phyloP scores from a whole-genome alignment of 305 asterid genomes.

The Fraxinus nigra region DNA sequence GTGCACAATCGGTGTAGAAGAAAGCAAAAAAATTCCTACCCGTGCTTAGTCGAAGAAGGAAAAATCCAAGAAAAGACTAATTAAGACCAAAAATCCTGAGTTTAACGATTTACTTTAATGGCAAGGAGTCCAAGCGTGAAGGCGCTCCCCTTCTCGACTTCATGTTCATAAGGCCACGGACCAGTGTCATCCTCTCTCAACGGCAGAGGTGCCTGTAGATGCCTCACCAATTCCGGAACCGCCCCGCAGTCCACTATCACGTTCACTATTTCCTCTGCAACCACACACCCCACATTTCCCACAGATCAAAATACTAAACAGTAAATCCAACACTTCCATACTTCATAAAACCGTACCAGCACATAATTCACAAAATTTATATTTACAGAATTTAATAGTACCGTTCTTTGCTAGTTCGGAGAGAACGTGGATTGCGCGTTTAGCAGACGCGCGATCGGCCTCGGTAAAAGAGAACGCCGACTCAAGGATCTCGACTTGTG shows the following conservation, averaged over 20 bases:
- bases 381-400: conserved; percentile 23
- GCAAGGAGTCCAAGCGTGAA: conserved; percentile 97
- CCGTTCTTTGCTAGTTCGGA: conserved; percentile 95
- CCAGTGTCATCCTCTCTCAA: conserved; percentile 50
- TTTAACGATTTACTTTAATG: conserved; percentile 60
- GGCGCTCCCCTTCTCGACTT: conserved; percentile 98
- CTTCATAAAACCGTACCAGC: conserved; percentile 11
- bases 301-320: conserved; percentile 27
- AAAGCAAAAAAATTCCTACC: background rate
- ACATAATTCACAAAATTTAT: background rate
- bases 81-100: conserved; percentile 9
- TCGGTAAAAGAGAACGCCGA: conserved; percentile 50
- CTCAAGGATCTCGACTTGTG: conserved; percentile 82
- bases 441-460: conserved; percentile 79
- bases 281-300: conserved; percentile 35
- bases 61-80: conserved; percentile 11
- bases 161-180: conserved; percentile 63
- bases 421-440: conserved; percentile 75
- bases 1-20: background rate
- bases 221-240: conserved; percentile 80
- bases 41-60: background rate
- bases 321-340: conserved; percentile 29
- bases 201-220: conserved; percentile 59
- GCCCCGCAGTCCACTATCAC: conserved; percentile 88
- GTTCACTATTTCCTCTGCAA: conserved; percentile 89